Evolutionary conservation across 345 rosid genomes (phyloP).

Genomic region (Acer yangbiense): DNA sequence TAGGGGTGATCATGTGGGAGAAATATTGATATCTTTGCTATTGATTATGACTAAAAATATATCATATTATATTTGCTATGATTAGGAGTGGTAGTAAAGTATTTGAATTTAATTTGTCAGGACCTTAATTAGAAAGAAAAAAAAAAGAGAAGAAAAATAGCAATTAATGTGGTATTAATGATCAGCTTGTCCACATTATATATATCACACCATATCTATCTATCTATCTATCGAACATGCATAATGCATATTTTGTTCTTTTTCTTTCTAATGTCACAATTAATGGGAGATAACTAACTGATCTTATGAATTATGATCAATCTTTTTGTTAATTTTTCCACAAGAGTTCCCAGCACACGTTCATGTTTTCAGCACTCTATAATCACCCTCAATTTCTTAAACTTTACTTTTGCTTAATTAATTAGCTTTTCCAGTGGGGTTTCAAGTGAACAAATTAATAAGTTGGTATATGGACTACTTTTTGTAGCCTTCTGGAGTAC

Average conservation of each 20-base stretch:
- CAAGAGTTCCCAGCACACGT: not conserved
- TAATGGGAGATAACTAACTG: not conserved
- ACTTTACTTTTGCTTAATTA: not conserved
- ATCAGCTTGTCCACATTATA: not conserved
- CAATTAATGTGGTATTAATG: not conserved
- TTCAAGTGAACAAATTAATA: not conserved
- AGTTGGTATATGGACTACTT: not conserved
- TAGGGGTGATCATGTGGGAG: conserved; percentile 23
- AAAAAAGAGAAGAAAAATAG: not conserved
- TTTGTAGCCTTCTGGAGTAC: not conserved
- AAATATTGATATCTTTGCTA: conserved; percentile 31
- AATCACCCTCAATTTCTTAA: too few relatives aligned
- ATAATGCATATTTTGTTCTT: not conserved
- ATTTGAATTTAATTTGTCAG: conserved; percentile 38
- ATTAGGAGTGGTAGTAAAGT: conserved; percentile 50
- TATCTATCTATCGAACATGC: not conserved
- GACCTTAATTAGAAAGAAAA: conserved; percentile 7
- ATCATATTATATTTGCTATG: conserved; percentile 35
- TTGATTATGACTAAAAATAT: conserved; percentile 26
- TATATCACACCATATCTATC: not conserved
- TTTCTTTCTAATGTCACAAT: not conserved
- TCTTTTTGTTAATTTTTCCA: not conserved
- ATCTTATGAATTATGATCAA: too few relatives aligned
- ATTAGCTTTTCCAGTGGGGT: not conserved
- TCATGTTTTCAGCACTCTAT: conserved; percentile 7